Evolutionary conservation across 805 yeast genomes (phyloP), one percentile per base, ranked within the genome.

Genomic region (Candida nonsorbophila): DNA sequence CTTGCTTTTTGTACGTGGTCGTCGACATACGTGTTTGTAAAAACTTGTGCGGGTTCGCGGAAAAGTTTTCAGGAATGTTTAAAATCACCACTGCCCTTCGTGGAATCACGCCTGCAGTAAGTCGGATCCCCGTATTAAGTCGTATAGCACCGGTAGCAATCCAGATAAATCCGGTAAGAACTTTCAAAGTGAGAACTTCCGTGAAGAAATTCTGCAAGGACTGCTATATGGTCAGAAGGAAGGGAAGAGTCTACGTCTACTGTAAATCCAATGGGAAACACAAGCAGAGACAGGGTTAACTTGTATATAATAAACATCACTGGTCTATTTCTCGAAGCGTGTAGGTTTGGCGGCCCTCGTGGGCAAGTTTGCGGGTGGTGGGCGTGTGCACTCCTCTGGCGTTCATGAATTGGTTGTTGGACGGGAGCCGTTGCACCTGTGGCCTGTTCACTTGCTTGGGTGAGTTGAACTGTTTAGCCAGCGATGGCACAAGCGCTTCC

Each of bases 261-360:
- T 90, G 98, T 69, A 92, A 88, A 56, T 69, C 92, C 27, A 85
- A 88, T 54, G 86, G 87, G 39, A 86, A 85, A 54, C 97, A 88
- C 60, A 88, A 88, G 61, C 97, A 88, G 60, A 84, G 95, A 58
- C 95, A 85, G 58, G 85, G 85, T 44, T 79, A 54, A 18, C 23
- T 21, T 21, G 23, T 21, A 21, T n/a, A 21, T 21, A 21, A 14
- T 21, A 14, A 21, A 7, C 10, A n/a, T 16, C 20, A 16, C 16
- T 7, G 27, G 27, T 11, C 14, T 16, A 16, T 24, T 19, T n/a
- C n/a, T n/a, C n/a, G n/a, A n/a, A n/a, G n/a, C 38, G 28, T 11
- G 47, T 33, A 32, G 3, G 36, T 32, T 13, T 33, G 36, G 6
- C 32, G 14, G 15, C 25, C 25, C 9, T 22, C 42, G 9, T 20